Evolutionary conservation across 805 yeast species (phyloP).

Genomic region (Metschnikowia aberdeeniae): DNA sequence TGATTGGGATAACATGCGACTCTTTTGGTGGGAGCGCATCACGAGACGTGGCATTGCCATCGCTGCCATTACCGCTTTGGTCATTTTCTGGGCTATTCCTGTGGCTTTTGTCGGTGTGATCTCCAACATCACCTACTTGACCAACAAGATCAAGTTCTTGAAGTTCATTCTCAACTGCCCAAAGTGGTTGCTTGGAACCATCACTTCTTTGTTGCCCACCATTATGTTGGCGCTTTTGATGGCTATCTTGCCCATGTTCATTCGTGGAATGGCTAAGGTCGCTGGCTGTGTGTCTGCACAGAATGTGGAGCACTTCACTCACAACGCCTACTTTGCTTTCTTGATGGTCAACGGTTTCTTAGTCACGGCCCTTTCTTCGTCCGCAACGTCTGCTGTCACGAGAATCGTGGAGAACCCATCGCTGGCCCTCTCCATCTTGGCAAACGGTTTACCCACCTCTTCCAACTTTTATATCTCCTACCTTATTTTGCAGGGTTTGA

Average conservation of each 20-base stretch:
- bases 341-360: conserved; percentile 69
- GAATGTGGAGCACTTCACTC: conserved; percentile 59
- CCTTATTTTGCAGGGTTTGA: conserved; percentile 63
- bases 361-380: conserved; percentile 66
- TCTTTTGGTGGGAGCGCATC: conserved; percentile 77
- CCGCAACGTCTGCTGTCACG: conserved; percentile 65
- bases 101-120: conserved; percentile 75
- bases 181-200: conserved; percentile 48
- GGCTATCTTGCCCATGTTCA: conserved; percentile 62
- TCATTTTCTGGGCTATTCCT: conserved; percentile 71
- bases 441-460: conserved; percentile 67
- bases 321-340: conserved; percentile 64
- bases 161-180: conserved; percentile 58
- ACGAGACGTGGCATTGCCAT: conserved; percentile 49
- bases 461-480: conserved; percentile 72
- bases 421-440: conserved; percentile 53
- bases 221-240: conserved; percentile 60
- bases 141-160: conserved; percentile 47
- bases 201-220: conserved; percentile 69
- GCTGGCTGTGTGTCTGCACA: conserved; percentile 58
- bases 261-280: conserved; percentile 57
- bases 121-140: conserved; percentile 62
- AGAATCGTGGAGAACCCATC: conserved; percentile 58
- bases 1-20: conserved; percentile 67
- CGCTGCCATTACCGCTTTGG: conserved; percentile 51